Percentiles rank a stretch among this genome's conserved stretches.
These are phyloP conservation scores for Euclidium syriacum DNA, from an alignment of 345 rosid species.

Conservation along the genomic window DNA sequence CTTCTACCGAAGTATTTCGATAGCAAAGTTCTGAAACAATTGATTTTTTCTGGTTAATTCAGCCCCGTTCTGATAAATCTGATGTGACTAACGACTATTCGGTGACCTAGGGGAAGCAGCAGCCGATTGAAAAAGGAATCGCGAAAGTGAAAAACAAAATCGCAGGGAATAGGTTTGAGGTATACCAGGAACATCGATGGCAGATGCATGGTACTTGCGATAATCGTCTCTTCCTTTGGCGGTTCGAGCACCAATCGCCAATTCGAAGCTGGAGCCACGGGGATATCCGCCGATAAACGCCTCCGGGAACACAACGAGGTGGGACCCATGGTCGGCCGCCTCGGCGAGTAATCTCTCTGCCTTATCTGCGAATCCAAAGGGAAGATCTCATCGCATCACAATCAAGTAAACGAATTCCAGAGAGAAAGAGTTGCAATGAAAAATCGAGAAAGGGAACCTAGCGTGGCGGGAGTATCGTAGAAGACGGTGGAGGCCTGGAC, in stretches of 20 bases:
- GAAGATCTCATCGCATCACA: not conserved
- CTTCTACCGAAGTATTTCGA: no score
- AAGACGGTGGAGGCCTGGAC: constrained; percentile 90
- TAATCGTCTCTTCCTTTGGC: constrained; percentile 82
- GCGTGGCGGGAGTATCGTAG: constrained; percentile 87
- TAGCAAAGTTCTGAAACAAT: no score
- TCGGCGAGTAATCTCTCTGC: constrained; percentile 86
- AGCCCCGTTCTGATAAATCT: no score
- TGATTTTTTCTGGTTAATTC: no score
- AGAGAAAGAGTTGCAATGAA: not conserved
- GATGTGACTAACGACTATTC: not conserved
- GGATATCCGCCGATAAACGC: constrained; percentile 95
- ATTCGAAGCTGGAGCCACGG: constrained; percentile 78
- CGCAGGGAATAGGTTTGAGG: not conserved
- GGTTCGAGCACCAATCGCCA: constrained; percentile 62
- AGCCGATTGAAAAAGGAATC: not conserved
- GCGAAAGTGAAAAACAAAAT: not conserved
- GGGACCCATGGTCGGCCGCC: constrained; percentile 76
- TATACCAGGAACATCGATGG: constrained; percentile 84
- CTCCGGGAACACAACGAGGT: constrained; percentile 91
- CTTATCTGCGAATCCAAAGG: constrained; percentile 43
- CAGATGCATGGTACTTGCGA: constrained; percentile 79
- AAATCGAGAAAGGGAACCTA: constrained; percentile 37
- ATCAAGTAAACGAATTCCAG: not conserved
- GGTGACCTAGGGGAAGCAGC: not conserved